Evolutionary conservation across 1,284 basidiomycete species (phyloP).

Genomic region (Malassezia sympodialis): DNA sequence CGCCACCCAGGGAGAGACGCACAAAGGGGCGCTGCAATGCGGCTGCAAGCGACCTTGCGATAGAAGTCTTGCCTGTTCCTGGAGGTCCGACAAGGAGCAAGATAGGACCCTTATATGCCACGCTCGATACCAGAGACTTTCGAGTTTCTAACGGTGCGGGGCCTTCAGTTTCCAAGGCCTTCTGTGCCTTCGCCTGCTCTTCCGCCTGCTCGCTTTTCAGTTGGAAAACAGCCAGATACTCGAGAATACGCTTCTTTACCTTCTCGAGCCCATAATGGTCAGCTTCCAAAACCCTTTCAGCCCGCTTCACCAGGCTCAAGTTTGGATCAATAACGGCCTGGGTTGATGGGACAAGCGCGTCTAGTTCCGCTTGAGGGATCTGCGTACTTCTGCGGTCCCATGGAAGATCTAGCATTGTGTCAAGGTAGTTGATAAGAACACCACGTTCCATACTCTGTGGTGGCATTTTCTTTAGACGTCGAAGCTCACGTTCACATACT

Average conservation of each 20-base stretch:
- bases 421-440: slow-evolving; percentile 47
- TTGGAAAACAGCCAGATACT: slow-evolving; percentile 50
- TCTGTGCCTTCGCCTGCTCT: slow-evolving; percentile 20
- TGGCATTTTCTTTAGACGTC: slow-evolving; percentile 42
- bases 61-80: slow-evolving; percentile 46
- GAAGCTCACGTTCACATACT: slow-evolving; percentile 44
- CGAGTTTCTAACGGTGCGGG: not conserved
- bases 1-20: slow-evolving; percentile 48
- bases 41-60: slow-evolving; percentile 50
- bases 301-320: slow-evolving; percentile 30
- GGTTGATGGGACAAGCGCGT: slow-evolving; percentile 12
- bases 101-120: slow-evolving; percentile 60
- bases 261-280: slow-evolving; percentile 52
- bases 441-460: slow-evolving; percentile 45
- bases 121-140: not conserved
- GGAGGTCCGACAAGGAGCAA: slow-evolving; percentile 56
- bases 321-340: slow-evolving; percentile 4
- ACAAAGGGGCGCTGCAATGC: slow-evolving; percentile 63
- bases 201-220: slow-evolving; percentile 46
- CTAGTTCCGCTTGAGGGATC: slow-evolving; percentile 5
- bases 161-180: not conserved
- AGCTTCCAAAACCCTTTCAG: slow-evolving; percentile 47
- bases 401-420: slow-evolving; percentile 47
- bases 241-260: slow-evolving; percentile 50
- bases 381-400: slow-evolving; percentile 44